These are phyloP conservation scores for Scheffersomyces lignosus DNA, from an alignment of 805 yeast species.

Conservation along the genomic window DNA sequence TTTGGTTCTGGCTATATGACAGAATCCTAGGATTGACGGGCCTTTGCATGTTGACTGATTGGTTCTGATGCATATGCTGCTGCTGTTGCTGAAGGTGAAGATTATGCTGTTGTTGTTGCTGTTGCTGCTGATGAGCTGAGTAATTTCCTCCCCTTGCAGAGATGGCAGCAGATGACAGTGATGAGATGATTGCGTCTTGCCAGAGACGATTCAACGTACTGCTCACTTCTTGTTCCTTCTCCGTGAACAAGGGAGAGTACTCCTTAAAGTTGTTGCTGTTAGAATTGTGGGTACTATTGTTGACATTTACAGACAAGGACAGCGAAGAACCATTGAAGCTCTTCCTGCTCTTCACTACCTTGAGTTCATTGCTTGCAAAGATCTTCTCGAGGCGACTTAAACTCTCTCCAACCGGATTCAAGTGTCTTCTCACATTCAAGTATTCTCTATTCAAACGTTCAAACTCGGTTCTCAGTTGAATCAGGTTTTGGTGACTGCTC, in stretches of 20 bases:
- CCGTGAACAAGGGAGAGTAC: conserved; percentile 30
- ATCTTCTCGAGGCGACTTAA: conserved; percentile 48
- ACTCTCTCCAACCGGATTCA: conserved; percentile 69
- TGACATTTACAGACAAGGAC: conserved; percentile 1
- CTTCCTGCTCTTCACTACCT: conserved; percentile 22
- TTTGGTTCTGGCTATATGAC: conserved; percentile 17
- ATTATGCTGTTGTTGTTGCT: conserved; percentile 8
- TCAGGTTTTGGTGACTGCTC: conserved; percentile 42
- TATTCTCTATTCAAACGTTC: conserved; percentile 78
- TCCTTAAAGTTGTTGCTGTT: conserved; percentile 35
- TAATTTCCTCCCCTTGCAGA: not conserved
- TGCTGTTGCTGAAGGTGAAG: conserved; percentile 1
- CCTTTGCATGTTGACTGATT: conserved; percentile 10
- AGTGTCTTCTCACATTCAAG: conserved; percentile 63
- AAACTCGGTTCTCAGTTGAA: conserved; percentile 70
- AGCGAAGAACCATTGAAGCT: conserved; percentile 2
- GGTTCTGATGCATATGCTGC: conserved; percentile 2
- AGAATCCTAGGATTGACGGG: conserved; percentile 21
- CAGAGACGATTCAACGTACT: conserved; percentile 31
- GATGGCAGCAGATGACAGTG: conserved; percentile 2
- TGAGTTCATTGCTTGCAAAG: conserved; percentile 17
- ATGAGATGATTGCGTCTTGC: conserved; percentile 34
- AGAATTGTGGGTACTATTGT: conserved; percentile 1
- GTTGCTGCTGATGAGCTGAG: conserved; percentile 7
- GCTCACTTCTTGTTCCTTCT: conserved; percentile 29